Evolutionary conservation across 2,329 filamentous ascomycete species (phyloP), one percentile per base, ranked within the genome.

Genomic region (Diaporthe longicolla): DNA sequence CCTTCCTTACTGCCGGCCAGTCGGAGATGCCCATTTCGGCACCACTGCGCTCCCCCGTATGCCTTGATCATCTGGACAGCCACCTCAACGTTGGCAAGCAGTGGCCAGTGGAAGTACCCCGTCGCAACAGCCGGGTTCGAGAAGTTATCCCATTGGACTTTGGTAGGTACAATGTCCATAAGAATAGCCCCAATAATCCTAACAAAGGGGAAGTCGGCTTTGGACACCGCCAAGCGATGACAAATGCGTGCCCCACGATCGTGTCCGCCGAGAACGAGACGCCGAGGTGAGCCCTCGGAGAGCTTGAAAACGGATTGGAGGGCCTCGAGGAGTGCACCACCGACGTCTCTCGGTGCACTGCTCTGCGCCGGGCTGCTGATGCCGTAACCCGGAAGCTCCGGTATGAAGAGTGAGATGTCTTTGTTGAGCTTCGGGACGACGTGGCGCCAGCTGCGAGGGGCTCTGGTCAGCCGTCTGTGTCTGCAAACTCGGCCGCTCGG

Each of bases 91-190:
- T 86, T 85, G 15, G 87, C 87, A 10, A 89, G 82, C 52, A 89
- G 83, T 4, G 87, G 82, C 87, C 87, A 89, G 80, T 89, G 87
- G 78, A 85, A 88, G 77, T 84, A 85, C 1, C 79, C 81, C 35
- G 72, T 68, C n/a, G 81, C 78, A 24, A 82, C 81, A 1, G 76
- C 76, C 11, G 85, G 82, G 68, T 83, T 77, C 9, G 80, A 72
- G 75, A 87, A 85, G 3, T 79, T 80, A 7, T 79, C 75, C 84
- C 86, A 89, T 79, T 88, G 86, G 5, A 81, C 80, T 26, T 82
- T 77, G 8, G 86, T 87, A 8, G 86, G 87, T 2, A 89, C 82
- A 73, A 88, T 88, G 77, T 89, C 87, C 24, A 88, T 79, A 19
- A 89, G 76, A 26, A 85, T 80, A 1, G 82, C 79, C 10, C 84